A percentile compares a stretch with the other conserved stretches of the same genome.
Conservation (phyloP, 1,139 yeast species). For the Oligophagozyma castellii region DNA sequence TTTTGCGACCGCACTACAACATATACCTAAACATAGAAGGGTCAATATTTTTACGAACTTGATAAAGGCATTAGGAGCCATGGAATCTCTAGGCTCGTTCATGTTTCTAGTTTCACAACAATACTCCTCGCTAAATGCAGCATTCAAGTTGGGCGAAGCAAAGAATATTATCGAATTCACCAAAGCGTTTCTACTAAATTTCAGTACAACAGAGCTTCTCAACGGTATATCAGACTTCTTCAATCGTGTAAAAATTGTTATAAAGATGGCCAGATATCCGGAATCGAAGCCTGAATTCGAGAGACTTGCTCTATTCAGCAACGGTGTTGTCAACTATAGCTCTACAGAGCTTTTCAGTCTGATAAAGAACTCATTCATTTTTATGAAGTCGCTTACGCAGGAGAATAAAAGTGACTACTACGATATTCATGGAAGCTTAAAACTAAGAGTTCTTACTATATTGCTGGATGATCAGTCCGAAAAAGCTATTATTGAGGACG, state of each 20-base stretch:
- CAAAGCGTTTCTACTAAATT: conserved; percentile 51
- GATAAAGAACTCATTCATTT: conserved; percentile 41
- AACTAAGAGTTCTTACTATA: conserved; percentile 44
- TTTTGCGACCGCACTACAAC: conserved; percentile 86
- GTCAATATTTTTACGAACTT: conserved; percentile 71
- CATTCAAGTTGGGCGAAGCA: conserved; percentile 52
- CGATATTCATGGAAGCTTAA: conserved; percentile 34
- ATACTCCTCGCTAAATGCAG: conserved; percentile 39
- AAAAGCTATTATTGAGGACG: conserved; percentile 18
- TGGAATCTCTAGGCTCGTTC: conserved; percentile 53
- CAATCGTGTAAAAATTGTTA: conserved; percentile 36
- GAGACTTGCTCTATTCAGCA: conserved; percentile 51
- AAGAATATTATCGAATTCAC: conserved; percentile 58
- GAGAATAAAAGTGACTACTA: conserved; percentile 33
- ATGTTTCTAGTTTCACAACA: conserved; percentile 73
- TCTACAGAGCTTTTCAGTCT: conserved; percentile 36
- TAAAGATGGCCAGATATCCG: conserved; percentile 17
- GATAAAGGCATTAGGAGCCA: conserved; percentile 62
- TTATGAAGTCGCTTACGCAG: conserved; percentile 33
- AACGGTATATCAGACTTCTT: conserved; percentile 43
- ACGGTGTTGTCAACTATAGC: conserved; percentile 39
- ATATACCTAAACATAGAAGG: conserved; percentile 93
- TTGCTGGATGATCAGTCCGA: conserved; percentile 35
- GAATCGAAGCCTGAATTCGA: conserved; percentile 31
- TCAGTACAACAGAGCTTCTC: conserved; percentile 57